Evolutionary conservation across 345 rosid genomes (phyloP), one percentile per base, ranked within the genome.

Genomic region (Gossypium ekmanianum): DNA sequence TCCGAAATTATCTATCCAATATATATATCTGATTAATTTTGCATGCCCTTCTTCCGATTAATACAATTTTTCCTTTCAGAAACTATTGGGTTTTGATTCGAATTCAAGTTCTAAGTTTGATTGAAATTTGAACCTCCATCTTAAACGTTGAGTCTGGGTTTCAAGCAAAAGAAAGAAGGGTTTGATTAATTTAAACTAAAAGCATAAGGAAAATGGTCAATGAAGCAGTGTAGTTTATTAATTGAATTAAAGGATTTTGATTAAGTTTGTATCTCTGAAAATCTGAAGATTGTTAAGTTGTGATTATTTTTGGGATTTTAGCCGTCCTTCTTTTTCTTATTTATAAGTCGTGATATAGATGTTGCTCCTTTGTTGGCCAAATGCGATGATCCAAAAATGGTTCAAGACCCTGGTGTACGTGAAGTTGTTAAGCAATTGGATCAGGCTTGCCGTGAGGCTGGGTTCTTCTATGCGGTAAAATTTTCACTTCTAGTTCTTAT

Each of bases 381-480:
- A 76, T 84, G 86, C 41, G 90, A 86, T 79, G 93, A 90, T 75
- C 85, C 92, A 17, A 62, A 83, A 63, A 85, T 91, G 88, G 79
- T 79, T 11, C 84, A 83, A 54, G 94, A 92, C 77, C 82, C 84
- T 3, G 83, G 79, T 20, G 97, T 91, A 2, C 63, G 74, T 20
- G 76, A 81, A 29, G 97, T 92, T 80, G 89, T 92, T 61, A 74
- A 74, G 61, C 77, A 88, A 78, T 79, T 94, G 69, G 91, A 92
- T 77, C 87, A 51, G 75, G 98, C 97, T 75, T 94, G 98, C 76
- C 80, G 90, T 27, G 91, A 91, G 43, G 90, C 97, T 18, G 97
- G 97, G 12, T 94, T 94, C 82, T 94, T 94, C 86, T 88, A 94
- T 66, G 97, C 91, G 91, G 97, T 94, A 87, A 34, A 34, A 39